phyloP scores from a whole-genome alignment of 2,329 filamentous ascomycete genomes.

The Aspergillus tubingensis region DNA sequence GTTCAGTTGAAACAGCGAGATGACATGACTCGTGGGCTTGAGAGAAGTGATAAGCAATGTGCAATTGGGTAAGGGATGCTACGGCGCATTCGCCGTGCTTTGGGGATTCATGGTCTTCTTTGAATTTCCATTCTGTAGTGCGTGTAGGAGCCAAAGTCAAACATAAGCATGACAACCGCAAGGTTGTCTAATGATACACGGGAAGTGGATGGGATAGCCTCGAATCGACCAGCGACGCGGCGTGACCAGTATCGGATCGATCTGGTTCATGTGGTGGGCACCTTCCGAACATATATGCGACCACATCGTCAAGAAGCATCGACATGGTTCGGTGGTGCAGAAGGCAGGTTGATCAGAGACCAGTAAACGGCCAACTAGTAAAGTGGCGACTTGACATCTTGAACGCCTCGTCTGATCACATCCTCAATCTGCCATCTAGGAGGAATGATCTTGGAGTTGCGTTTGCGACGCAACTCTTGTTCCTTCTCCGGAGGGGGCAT shows the following conservation, averaged over 20 bases:
- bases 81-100: background rate
- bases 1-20: background rate
- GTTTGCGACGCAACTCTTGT: constrained; percentile 60
- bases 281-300: constrained; percentile 14
- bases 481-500: constrained; percentile 66
- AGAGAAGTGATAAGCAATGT: background rate
- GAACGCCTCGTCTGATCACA: constrained; percentile 70
- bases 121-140: constrained; percentile 11
- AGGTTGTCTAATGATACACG: constrained; percentile 18
- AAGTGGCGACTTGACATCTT: constrained; percentile 73
- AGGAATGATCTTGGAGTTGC: constrained; percentile 57
- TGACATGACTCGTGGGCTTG: background rate
- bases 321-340: constrained; percentile 9
- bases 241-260: constrained; percentile 40
- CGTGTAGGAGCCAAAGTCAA: constrained; percentile 10
- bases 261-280: constrained; percentile 19
- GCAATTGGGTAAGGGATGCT: background rate
- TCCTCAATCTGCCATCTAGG: constrained; percentile 80
- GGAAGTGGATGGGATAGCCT: constrained; percentile 17
- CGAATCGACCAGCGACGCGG: constrained; percentile 25
- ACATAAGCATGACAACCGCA: constrained; percentile 8
- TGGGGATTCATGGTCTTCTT: background rate
- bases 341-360: background rate
- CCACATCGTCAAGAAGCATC: constrained; percentile 5
- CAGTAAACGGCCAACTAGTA: constrained; percentile 50